These are phyloP conservation scores for Aureobasidium sp. DNA, from an alignment of 2,329 filamentous ascomycete genomes.

Conservation along the genomic window DNA sequence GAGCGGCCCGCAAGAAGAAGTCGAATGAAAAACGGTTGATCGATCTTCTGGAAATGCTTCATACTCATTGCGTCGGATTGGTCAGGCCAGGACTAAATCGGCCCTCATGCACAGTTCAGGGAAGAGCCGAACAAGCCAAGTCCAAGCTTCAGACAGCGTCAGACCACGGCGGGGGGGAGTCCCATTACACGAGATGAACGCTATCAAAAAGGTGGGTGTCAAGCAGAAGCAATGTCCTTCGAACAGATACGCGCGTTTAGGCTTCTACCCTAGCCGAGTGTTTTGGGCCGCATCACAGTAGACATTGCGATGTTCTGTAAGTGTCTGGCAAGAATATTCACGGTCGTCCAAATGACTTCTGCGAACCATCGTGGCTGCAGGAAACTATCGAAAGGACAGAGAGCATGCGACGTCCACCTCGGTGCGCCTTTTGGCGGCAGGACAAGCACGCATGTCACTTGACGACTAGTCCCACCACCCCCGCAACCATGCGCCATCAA, in stretches of 20 bases:
- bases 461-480: conserved; percentile 15
- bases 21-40: conserved; percentile 14
- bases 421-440: conserved; percentile 4
- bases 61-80: conserved; percentile 6
- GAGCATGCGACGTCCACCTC: conserved; percentile 5
- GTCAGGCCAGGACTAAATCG: background rate
- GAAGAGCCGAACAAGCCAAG: conserved; percentile 12
- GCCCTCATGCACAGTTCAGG: conserved; percentile 8
- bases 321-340: background rate
- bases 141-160: conserved; percentile 12
- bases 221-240: conserved; percentile 12
- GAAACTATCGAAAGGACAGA: conserved; percentile 14
- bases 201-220: conserved; percentile 13
- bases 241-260: background rate
- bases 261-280: background rate
- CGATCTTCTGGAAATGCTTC: conserved; percentile 15
- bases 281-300: background rate
- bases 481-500: conserved; percentile 14
- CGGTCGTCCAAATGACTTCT: conserved; percentile 1
- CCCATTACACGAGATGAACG: conserved; percentile 12
- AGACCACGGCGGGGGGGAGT: conserved; percentile 11
- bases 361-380: conserved; percentile 15
- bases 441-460: conserved; percentile 14
- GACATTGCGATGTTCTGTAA: background rate
- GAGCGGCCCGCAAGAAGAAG: conserved; percentile 15